Percentiles rank a stretch among this genome's conserved stretches.
Evolutionary conservation across 2,329 filamentous ascomycete species (phyloP).

Genomic region (Claviceps sorghi): DNA sequence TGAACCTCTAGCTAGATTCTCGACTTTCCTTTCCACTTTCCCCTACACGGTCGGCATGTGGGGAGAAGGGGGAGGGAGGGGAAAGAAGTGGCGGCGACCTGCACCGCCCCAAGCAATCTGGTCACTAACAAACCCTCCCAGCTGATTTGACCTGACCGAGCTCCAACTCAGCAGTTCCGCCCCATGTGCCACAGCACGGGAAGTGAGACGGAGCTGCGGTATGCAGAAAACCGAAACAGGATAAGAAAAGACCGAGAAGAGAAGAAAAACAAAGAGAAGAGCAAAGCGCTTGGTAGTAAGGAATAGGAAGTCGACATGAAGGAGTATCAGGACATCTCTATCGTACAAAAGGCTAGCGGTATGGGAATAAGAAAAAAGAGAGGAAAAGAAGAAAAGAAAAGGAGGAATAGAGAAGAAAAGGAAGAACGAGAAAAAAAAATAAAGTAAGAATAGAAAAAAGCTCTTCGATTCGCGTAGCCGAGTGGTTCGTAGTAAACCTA

Average conservation of each 20-base stretch:
- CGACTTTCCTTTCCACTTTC: not conserved
- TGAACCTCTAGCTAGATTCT: not conserved
- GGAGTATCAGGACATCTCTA: no score
- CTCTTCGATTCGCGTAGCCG: not conserved
- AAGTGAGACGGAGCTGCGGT: not conserved
- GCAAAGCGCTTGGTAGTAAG: not conserved
- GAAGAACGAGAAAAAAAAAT: not conserved
- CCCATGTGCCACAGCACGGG: not conserved
- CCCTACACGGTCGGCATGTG: not conserved
- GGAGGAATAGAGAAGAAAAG: not conserved
- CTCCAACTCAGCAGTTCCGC: not conserved
- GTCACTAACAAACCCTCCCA: not conserved
- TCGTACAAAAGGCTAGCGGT: no score
- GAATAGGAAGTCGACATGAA: no score
- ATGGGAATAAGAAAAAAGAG: not conserved
- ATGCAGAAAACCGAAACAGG: not conserved
- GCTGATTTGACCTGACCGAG: not conserved
- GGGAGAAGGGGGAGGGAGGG: not conserved
- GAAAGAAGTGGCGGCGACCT: not conserved
- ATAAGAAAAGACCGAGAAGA: not conserved
- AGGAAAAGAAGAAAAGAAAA: not conserved
- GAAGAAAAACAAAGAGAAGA: not conserved
- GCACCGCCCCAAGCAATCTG: not conserved
- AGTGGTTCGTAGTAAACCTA: not conserved
- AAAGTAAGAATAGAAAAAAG: not conserved